Conservation (phyloP, 495 filamentous ascomycete genomes). For the Penicillium coffeae region DNA sequence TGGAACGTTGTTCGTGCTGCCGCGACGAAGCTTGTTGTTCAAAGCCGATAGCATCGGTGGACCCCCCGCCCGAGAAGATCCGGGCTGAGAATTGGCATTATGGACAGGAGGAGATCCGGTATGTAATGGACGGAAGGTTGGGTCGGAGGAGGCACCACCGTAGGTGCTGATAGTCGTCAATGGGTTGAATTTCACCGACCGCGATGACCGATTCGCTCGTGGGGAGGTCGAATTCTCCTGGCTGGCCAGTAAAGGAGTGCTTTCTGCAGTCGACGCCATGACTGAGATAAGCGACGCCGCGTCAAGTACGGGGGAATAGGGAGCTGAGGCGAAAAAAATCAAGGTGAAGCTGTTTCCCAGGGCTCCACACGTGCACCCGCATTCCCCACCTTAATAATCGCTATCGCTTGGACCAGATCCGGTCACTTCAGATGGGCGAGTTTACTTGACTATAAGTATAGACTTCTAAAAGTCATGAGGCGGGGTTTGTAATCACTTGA, state of each 20-base stretch:
- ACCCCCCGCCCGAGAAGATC: constrained; percentile 33
- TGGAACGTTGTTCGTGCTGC: constrained; percentile 76
- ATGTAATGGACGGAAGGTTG: constrained; percentile 42
- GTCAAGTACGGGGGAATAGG: constrained; percentile 1
- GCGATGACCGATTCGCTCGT: constrained; percentile 38
- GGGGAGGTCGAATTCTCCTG: constrained; percentile 39
- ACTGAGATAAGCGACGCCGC: constrained; percentile 13
- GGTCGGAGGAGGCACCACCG: constrained; percentile 42
- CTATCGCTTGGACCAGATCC: background rate
- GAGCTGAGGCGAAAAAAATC: constrained; percentile 16
- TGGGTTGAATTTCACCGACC: constrained; percentile 70
- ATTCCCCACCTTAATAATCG: constrained; percentile 21
- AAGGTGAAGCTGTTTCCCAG: constrained; percentile 21
- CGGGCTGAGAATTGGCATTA: constrained; percentile 29
- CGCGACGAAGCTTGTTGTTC: constrained; percentile 80
- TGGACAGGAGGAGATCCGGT: constrained; percentile 36
- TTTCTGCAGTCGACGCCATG: constrained; percentile 44
- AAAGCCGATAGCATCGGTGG: constrained; percentile 75
- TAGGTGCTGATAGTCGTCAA: constrained; percentile 57
- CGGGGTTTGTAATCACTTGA: no score
- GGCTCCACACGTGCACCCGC: constrained; percentile 29
- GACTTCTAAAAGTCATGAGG: no score
- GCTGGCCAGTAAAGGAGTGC: constrained; percentile 45
- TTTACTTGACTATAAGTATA: no score
- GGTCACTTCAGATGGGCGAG: background rate